phyloP scores from a whole-genome alignment of 2,329 filamentous ascomycete genomes.

The Blastomyces gilchristii region DNA sequence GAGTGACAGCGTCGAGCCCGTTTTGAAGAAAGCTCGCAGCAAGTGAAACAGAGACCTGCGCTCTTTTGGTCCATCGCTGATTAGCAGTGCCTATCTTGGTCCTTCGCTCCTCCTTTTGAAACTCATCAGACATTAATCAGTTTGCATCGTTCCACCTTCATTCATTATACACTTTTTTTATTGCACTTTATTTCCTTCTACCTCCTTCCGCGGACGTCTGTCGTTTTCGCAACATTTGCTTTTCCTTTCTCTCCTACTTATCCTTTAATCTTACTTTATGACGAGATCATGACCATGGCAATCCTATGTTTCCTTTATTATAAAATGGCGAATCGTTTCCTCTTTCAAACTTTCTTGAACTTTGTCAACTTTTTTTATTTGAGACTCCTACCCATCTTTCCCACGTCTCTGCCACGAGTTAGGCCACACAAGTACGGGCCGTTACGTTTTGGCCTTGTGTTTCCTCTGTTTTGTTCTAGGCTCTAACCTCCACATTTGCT shows the following conservation, averaged over 20 bases:
- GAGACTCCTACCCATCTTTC: not conserved
- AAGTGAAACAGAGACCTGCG: slow-evolving; percentile 3
- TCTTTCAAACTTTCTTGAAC: not conserved
- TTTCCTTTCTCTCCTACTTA: not conserved
- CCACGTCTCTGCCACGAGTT: no score
- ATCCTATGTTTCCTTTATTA: slow-evolving; percentile 4
- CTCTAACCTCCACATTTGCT: not conserved
- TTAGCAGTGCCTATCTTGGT: no score
- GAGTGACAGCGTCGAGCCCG: slow-evolving; percentile 16
- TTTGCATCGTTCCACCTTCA: not conserved
- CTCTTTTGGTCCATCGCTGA: not conserved
- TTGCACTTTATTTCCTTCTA: not conserved
- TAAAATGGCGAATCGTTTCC: slow-evolving; percentile 12
- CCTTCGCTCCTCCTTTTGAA: not conserved
- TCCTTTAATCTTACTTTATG: slow-evolving; percentile 4
- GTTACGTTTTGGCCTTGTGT: slow-evolving; percentile 8
- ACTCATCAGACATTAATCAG: not conserved
- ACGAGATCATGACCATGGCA: slow-evolving; percentile 5
- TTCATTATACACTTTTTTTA: not conserved
- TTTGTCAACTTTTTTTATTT: not conserved
- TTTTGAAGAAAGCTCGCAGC: slow-evolving; percentile 13
- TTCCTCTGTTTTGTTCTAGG: slow-evolving; percentile 10
- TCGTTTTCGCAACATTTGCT: not conserved
- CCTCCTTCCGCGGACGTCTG: not conserved
- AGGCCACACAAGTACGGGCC: slow-evolving; percentile 1